A percentile compares a stretch with the other conserved stretches of the same genome.
Conservation (phyloP, 106 monocot species). For the Acanthochlamys bracteata region DNA sequence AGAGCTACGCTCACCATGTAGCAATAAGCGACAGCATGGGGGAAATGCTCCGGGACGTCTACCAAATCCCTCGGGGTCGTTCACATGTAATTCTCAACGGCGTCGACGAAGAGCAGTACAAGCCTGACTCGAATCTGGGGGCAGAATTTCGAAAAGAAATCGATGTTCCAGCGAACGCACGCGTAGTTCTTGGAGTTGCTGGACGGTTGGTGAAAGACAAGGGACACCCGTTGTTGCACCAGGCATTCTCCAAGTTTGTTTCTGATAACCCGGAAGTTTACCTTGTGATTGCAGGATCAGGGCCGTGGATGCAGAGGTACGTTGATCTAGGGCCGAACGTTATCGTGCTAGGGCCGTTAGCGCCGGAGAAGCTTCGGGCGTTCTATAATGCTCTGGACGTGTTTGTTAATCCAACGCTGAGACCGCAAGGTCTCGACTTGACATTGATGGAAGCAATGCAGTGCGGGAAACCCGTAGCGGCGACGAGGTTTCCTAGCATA, state of each 20-base stretch:
- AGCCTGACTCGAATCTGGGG: constrained; percentile 42
- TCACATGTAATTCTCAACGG: constrained; percentile 98
- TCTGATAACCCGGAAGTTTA: constrained; percentile 33
- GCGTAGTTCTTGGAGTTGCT: constrained; percentile 70
- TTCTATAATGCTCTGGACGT: constrained; percentile 95
- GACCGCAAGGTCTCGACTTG: constrained; percentile 92
- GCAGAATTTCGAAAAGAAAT: constrained; percentile 32
- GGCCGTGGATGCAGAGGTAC: constrained; percentile 86
- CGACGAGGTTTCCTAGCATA: constrained; percentile 88
- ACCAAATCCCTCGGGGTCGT: constrained; percentile 64
- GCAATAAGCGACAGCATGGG: constrained; percentile 83
- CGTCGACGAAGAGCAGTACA: constrained; percentile 68
- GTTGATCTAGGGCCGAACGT: constrained; percentile 47
- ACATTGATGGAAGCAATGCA: constrained; percentile 99
- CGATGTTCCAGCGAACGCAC: constrained; percentile 51
- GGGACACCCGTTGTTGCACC: constrained; percentile 73
- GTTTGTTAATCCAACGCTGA: constrained; percentile 86
- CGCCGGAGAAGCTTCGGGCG: constrained; percentile 48
- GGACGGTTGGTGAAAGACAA: constrained; percentile 92
- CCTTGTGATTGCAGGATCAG: constrained; percentile 70
- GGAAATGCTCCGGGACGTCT: constrained; percentile 89
- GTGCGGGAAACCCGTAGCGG: constrained; percentile 78
- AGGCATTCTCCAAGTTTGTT: constrained; percentile 52
- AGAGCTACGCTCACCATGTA: constrained; percentile 79
- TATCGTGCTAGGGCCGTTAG: constrained; percentile 49